Conservation (phyloP, 2,329 filamentous ascomycete species). For the Geoglossum cookeanum region DNA sequence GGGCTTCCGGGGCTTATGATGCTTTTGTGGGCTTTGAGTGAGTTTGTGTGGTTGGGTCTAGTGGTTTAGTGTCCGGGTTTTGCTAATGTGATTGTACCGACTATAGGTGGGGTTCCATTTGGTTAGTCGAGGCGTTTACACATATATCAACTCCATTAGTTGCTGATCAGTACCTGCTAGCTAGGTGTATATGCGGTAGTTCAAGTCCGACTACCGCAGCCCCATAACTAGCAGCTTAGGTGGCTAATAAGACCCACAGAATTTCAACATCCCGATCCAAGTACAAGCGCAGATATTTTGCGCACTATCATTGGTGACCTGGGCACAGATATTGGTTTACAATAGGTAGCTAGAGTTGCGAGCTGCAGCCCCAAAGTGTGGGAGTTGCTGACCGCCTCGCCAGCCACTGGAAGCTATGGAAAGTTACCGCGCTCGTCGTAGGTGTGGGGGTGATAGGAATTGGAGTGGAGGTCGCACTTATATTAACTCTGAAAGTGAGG, state of each 20-base stretch:
- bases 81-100: background rate
- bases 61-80: too few relatives aligned
- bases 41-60: background rate
- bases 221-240: background rate
- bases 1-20: conserved; percentile 41
- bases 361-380: background rate
- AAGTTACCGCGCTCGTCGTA: conserved; percentile 24
- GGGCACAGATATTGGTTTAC: conserved; percentile 34
- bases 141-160: background rate
- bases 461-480: conserved; percentile 34
- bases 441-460: conserved; percentile 27
- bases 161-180: background rate
- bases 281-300: conserved; percentile 35
- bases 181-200: conserved; percentile 27
- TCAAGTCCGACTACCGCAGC: conserved; percentile 18
- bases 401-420: conserved; percentile 29
- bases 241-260: conserved; percentile 16
- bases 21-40: conserved; percentile 40
- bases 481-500: conserved; percentile 35
- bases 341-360: conserved; percentile 21
- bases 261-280: conserved; percentile 35
- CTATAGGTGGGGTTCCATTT: conserved; percentile 26
- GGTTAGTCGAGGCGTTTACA: conserved; percentile 13
- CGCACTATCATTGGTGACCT: conserved; percentile 28
- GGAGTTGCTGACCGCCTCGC: background rate